phyloP scores from a whole-genome alignment of 1,139 yeast species.

The Arxiozyma slooffiae region DNA sequence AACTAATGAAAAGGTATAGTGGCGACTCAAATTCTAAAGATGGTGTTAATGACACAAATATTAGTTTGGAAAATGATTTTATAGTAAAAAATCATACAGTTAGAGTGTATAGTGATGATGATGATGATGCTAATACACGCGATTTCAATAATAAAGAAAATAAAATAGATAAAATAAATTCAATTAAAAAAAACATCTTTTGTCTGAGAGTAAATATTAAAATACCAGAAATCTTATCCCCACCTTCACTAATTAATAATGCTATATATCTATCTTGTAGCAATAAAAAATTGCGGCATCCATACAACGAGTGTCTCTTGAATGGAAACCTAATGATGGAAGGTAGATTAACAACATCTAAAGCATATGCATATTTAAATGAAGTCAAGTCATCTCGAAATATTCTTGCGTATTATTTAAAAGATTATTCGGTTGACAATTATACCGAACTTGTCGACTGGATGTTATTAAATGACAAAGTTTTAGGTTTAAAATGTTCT shows the following conservation, averaged over 20 bases:
- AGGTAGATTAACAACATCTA: constrained; percentile 19
- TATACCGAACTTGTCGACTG: constrained; percentile 14
- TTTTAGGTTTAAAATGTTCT: constrained; percentile 17
- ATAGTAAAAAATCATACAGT: neutral
- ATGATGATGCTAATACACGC: neutral
- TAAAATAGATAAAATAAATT: neutral
- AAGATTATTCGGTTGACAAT: constrained; percentile 2
- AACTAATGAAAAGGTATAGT: constrained; percentile 42
- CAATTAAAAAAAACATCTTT: neutral
- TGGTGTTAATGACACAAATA: constrained; percentile 1
- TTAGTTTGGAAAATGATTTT: neutral
- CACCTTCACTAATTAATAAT: constrained; percentile 1
- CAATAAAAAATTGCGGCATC: neutral
- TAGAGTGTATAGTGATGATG: neutral
- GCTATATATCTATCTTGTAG: constrained; percentile 5
- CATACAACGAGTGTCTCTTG: constrained; percentile 14
- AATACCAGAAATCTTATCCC: neutral
- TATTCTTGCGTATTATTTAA: constrained; percentile 16
- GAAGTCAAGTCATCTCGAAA: constrained; percentile 17
- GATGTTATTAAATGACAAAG: constrained; percentile 13
- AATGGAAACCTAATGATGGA: constrained; percentile 19
- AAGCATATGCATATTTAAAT: constrained; percentile 18
- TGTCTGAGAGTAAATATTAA: neutral
- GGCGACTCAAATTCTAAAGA: neutral
- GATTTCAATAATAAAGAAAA: neutral